Percentiles rank a stretch among this genome's conserved stretches.
phyloP scores from a whole-genome alignment of 495 filamentous ascomycete species.

The Neurospora pannonica region DNA sequence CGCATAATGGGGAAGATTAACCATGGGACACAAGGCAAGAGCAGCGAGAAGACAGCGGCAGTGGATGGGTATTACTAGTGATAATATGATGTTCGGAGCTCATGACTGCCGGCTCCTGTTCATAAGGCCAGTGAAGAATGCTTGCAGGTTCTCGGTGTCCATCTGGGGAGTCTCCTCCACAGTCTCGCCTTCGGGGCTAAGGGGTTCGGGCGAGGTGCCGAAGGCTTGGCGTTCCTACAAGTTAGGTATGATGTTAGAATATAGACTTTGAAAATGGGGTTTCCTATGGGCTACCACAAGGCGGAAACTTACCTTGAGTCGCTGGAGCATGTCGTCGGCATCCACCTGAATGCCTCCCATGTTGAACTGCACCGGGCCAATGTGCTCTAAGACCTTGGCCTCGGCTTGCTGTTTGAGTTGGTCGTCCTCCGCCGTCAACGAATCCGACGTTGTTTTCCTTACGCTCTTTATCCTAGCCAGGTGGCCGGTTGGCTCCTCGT shows the following conservation, averaged over 20 bases:
- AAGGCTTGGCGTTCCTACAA: constrained; percentile 39
- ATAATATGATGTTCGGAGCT: not conserved
- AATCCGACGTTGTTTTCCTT: constrained; percentile 15
- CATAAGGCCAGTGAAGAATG: constrained; percentile 42
- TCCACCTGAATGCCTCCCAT: constrained; percentile 96
- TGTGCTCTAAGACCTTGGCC: constrained; percentile 72
- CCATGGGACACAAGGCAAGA: not conserved
- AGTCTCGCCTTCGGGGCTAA: constrained; percentile 20
- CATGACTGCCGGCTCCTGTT: constrained; percentile 16
- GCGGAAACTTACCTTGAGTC: constrained; percentile 57
- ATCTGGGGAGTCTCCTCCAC: constrained; percentile 26
- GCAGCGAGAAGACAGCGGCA: not conserved
- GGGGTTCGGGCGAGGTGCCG: constrained; percentile 27
- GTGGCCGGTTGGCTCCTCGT: constrained; percentile 52
- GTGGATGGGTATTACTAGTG: not conserved
- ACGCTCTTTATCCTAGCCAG: constrained; percentile 24
- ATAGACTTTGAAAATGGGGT: not conserved
- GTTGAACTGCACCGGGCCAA: constrained; percentile 93
- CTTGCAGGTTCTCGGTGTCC: constrained; percentile 40
- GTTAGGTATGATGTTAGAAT: not conserved
- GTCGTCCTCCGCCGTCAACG: constrained; percentile 5
- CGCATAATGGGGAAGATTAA: not conserved
- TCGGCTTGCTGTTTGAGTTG: constrained; percentile 26
- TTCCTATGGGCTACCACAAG: not conserved
- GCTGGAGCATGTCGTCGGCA: constrained; percentile 87